Evolutionary conservation across 306 rosid genomes (phyloP).

Genomic region (Rosa chinensis): DNA sequence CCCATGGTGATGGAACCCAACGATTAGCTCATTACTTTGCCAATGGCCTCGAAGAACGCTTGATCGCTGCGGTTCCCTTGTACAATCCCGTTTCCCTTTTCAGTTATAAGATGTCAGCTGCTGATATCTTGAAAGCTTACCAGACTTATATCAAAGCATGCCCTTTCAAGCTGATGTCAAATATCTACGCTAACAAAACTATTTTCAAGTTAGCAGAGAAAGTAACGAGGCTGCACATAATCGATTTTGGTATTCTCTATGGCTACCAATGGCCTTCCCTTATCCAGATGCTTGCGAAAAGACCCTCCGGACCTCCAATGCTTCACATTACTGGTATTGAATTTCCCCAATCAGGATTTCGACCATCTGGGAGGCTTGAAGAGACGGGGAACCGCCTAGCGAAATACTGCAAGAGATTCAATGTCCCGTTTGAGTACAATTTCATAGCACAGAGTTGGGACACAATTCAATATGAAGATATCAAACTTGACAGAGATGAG

Average conservation of each 20-base stretch:
- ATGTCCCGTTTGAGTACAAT: conserved; percentile 57
- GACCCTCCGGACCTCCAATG: conserved; percentile 52
- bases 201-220: conserved; percentile 35
- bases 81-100: conserved; percentile 18
- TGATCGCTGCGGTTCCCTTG: conserved; percentile 48
- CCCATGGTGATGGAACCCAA: conserved; percentile 58
- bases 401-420: conserved; percentile 55
- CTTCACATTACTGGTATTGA: conserved; percentile 69
- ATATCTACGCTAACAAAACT: conserved; percentile 38
- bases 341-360: conserved; percentile 66
- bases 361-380: conserved; percentile 63
- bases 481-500: conserved; percentile 49
- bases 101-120: conserved; percentile 31
- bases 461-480: conserved; percentile 45
- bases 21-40: conserved; percentile 73
- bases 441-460: conserved; percentile 73
- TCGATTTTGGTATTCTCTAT: conserved; percentile 70
- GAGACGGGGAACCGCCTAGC: conserved; percentile 54
- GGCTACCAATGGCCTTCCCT: conserved; percentile 89
- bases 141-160: conserved; percentile 43
- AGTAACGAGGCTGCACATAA: conserved; percentile 51
- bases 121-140: conserved; percentile 61
- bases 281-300: conserved; percentile 44
- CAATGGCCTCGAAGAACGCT: conserved; percentile 56
- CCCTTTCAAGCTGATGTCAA: conserved; percentile 62